Percentiles rank a stretch among this genome's conserved stretches.
Conservation (phyloP, 1,139 yeast species). For the Magnusiomyces sp. region DNA sequence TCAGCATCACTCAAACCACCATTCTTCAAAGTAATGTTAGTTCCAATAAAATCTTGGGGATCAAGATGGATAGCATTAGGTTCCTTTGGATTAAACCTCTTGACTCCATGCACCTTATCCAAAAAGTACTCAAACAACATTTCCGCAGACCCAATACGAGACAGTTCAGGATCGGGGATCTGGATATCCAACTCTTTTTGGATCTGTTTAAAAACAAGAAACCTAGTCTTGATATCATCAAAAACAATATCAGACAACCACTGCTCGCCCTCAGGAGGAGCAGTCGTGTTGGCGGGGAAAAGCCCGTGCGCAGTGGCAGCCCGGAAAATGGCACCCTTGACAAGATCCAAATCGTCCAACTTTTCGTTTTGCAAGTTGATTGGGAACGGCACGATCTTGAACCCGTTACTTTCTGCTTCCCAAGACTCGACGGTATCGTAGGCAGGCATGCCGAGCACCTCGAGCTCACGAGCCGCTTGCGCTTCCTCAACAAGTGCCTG, state of each 20-base stretch:
- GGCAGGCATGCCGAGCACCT: slow-evolving; percentile 13
- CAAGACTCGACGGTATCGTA: slow-evolving; percentile 6
- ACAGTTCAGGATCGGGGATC: slow-evolving; percentile 55
- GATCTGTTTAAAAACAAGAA: slow-evolving; percentile 47
- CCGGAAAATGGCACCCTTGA: slow-evolving; percentile 7
- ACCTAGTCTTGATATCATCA: slow-evolving; percentile 34
- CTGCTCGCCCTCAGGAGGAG: slow-evolving; percentile 2
- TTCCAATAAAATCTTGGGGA: slow-evolving; percentile 38
- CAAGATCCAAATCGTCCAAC: slow-evolving; percentile 6
- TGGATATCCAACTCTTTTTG: slow-evolving; percentile 54
- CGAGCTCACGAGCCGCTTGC: slow-evolving; percentile 4
- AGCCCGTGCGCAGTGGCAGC: background rate
- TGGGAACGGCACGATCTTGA: slow-evolving; percentile 10
- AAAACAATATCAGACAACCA: slow-evolving; percentile 4
- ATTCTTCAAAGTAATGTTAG: slow-evolving; percentile 42
- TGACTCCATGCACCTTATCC: slow-evolving; percentile 39
- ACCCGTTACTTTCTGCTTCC: slow-evolving; percentile 8
- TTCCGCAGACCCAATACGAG: slow-evolving; percentile 42
- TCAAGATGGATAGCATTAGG: slow-evolving; percentile 70
- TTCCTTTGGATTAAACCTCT: slow-evolving; percentile 49
- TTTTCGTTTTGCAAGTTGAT: slow-evolving; percentile 5
- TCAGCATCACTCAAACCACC: slow-evolving; percentile 13
- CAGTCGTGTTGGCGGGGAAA: background rate
- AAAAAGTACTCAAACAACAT: slow-evolving; percentile 41
- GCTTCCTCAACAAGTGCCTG: too few species aligned